Evolutionary conservation across 202 grass and related monocot genomes (phyloP), one percentile per base, ranked within the genome.

Genomic region (Schoenoplectus triqueter): DNA sequence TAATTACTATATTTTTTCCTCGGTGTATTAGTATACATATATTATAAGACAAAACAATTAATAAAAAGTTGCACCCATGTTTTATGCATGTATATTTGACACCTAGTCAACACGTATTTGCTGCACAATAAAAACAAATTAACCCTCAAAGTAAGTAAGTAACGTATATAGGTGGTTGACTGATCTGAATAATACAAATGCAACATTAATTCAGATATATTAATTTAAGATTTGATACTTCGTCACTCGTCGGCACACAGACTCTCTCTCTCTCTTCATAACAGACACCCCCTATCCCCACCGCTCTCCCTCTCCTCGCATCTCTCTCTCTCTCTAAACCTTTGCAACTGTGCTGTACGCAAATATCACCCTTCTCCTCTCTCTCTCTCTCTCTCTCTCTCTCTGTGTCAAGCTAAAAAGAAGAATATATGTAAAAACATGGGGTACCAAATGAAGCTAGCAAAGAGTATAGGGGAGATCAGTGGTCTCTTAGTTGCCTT

Each of bases 381-480:
- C 6, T 9, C 6, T 8, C 8, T 3, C 22, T 1, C 21, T 4
- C 41, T 47, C 41, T 70, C 4, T 68, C 3, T 69, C 4, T 51
- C n/a, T 74, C 73, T 54, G 3, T 75, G 10, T 31, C 49, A 55
- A 15, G 20, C 72, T 54, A 55, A 39, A 76, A 77, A 55, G 50
- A 77, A 77, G 2, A 22, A 52, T 54, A 51, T 39, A 21, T 10
- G 10, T 75, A 8, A 73, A 51, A 11, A 54, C 14, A 14, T 13
- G 13, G 17, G 10, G 19, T 40, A 15, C 5, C 50, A 77, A 14
- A 54, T 77, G 50, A 77, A 77, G 52, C 41, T 54, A 20, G 20
- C 51, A n/a, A 77, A 21, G 73, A 77, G 73, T 40, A 10, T 55
- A n/a, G 71, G 19, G 3, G 51, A 77, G 73, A 52, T 77, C 5